Evolutionary conservation across 495 filamentous ascomycete species (phyloP), one percentile per base, ranked within the genome.

Genomic region (Penicillium longicatenatum): DNA sequence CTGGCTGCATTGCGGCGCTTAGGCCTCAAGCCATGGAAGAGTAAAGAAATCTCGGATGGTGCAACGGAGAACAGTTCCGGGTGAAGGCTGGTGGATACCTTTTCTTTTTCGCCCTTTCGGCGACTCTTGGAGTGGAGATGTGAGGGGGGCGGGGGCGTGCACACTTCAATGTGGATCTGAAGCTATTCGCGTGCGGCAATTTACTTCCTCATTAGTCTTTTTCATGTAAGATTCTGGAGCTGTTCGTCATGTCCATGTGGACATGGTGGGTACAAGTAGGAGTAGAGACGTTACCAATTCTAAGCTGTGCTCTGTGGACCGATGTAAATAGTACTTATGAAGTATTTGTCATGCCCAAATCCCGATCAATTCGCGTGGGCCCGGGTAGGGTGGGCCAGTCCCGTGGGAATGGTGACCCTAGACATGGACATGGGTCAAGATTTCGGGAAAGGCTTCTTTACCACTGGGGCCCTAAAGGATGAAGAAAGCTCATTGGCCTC

Each of bases 341-440:
- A 35, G 33, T 43, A 44, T 59, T 59, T 59, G 44, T 59, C 51
- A 59, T 19, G 35, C 52, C 4, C 30, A 39, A 41, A 30, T 55
- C 48, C 41, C 47, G 61, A 67, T 64, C 64, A 44, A 46, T 59
- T 66, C 48, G 60, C 57, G 53, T 66, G 66, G 60, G 55, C 39
- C 43, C 56, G 47, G 61, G 59, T 6, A 37, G 43, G 41, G 58
- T 46, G 58, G 58, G 17, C 41, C 22, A 42, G 51, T 14, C 54
- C 57, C 62, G 43, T 31, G 44, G 53, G 41, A 17, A 43, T 64
- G 61, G 61, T 52, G 24, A 48, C 26, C 29, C 35, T 17, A 43
- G 46, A 16, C 14, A 55, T 55, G 44, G 35, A 20, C 12, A n/a
- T 48, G 45, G 21, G 45, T 30, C 50, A 35, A 42, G 31, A 41